A percentile compares a stretch with the other conserved stretches of the same genome.
These are phyloP conservation scores for Trametes polyzona DNA, from an alignment of 1,284 basidiomycete genomes.

Conservation along the genomic window DNA sequence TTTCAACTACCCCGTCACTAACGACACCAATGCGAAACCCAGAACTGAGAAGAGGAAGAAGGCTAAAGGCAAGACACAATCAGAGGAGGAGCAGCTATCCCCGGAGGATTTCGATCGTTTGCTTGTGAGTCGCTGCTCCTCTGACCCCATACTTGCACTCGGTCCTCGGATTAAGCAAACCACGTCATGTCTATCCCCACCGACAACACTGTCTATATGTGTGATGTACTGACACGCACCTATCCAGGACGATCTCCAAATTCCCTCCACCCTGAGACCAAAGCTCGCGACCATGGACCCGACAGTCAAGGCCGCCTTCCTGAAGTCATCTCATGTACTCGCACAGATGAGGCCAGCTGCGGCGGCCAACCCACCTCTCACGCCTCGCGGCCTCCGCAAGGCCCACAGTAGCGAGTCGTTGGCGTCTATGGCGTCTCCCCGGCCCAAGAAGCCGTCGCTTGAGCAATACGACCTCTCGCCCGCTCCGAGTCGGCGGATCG, in stretches of 20 bases:
- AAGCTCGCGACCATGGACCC: slow-evolving; percentile 80
- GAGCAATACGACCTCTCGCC: slow-evolving; percentile 38
- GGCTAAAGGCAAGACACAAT: slow-evolving; percentile 41
- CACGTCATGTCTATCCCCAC: slow-evolving; percentile 12
- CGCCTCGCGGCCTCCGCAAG: slow-evolving; percentile 51
- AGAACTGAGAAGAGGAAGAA: slow-evolving; percentile 37
- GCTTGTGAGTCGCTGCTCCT: slow-evolving; percentile 49
- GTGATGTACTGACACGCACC: slow-evolving; percentile 14
- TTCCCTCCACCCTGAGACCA: slow-evolving; percentile 73
- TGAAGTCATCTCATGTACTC: slow-evolving; percentile 80
- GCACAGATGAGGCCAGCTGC: slow-evolving; percentile 46
- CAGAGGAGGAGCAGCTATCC: slow-evolving; percentile 46
- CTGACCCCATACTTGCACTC: neutral
- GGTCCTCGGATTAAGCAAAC: neutral
- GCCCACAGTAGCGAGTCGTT: slow-evolving; percentile 71
- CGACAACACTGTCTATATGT: slow-evolving; percentile 8
- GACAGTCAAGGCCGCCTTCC: slow-evolving; percentile 87
- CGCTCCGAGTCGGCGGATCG: slow-evolving; percentile 11
- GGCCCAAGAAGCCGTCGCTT: slow-evolving; percentile 30
- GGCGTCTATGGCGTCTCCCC: slow-evolving; percentile 49
- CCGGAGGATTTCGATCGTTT: slow-evolving; percentile 74
- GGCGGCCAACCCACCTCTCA: slow-evolving; percentile 31
- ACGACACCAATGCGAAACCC: slow-evolving; percentile 26
- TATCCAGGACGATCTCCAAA: slow-evolving; percentile 80
- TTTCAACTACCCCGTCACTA: slow-evolving; percentile 35